These are phyloP conservation scores for Fagus crenata DNA, from an alignment of 306 rosid genomes.

Conservation along the genomic window DNA sequence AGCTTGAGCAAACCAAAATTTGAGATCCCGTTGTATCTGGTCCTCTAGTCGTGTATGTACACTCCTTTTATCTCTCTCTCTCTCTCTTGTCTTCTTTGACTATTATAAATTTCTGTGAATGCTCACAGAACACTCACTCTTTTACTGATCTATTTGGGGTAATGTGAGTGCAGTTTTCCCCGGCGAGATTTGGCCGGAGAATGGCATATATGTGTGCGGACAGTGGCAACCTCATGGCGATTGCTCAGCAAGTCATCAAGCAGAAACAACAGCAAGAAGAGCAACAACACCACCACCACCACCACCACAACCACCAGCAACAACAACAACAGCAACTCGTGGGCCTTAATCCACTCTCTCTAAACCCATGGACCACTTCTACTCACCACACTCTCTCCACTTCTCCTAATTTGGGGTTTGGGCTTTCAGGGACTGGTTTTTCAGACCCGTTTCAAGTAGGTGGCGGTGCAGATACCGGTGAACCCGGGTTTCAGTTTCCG, in stretches of 20 bases:
- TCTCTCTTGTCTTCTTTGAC: neutral
- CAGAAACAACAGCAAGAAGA: constrained; percentile 90
- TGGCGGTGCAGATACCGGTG: constrained; percentile 50
- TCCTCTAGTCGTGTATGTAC: constrained; percentile 26
- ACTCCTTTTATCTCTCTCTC: neutral
- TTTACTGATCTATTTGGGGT: constrained; percentile 18
- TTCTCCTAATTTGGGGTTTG: constrained; percentile 46
- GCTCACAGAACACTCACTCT: neutral
- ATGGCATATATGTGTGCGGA: constrained; percentile 97
- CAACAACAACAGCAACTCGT: constrained; percentile 40
- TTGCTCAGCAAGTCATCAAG: constrained; percentile 94
- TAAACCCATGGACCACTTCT: constrained; percentile 64
- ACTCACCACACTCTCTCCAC: constrained; percentile 28
- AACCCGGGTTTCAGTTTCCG: constrained; percentile 63
- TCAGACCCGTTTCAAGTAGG: constrained; percentile 75
- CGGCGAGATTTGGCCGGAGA: constrained; percentile 49
- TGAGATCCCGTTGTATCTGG: constrained; percentile 26
- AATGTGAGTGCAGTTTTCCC: constrained; percentile 48
- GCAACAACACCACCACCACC: constrained; percentile 57
- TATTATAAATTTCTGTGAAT: neutral
- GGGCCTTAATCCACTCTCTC: constrained; percentile 45
- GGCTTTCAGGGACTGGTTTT: constrained; percentile 50
- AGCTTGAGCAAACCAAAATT: constrained; percentile 9
- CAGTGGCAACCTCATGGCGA: constrained; percentile 96
- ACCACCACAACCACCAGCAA: constrained; percentile 13